Conservation (phyloP, 2,329 filamentous ascomycete genomes). For the Arthrobotrys sphaeroides region DNA sequence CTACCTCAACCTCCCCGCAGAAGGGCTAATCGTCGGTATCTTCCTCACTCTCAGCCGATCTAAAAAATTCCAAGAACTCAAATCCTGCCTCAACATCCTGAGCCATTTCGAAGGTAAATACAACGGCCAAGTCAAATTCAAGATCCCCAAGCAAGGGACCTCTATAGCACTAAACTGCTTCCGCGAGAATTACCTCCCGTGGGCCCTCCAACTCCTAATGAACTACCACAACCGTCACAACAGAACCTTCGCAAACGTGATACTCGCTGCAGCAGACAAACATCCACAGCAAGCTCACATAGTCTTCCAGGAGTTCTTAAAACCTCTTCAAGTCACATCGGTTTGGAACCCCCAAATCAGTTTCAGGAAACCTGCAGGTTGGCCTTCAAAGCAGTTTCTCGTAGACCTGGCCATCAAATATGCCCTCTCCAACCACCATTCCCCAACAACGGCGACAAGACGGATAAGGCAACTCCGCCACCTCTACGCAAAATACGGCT, state of each 20-base stretch:
- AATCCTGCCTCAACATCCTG: slow-evolving; percentile 32
- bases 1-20: slow-evolving; percentile 25
- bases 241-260: not conserved
- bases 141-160: slow-evolving; percentile 3
- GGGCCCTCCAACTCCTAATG: slow-evolving; percentile 27
- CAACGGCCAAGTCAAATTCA: slow-evolving; percentile 24
- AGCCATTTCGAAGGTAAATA: slow-evolving; percentile 14
- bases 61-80: not conserved
- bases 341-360: slow-evolving; percentile 5
- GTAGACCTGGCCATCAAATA: slow-evolving; percentile 15
- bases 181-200: not conserved
- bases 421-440: slow-evolving; percentile 32
- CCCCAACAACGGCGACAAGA: slow-evolving; percentile 17
- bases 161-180: not conserved
- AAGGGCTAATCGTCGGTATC: slow-evolving; percentile 10
- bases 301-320: slow-evolving; percentile 1
- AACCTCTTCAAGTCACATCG: not conserved
- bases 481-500: not conserved
- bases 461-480: slow-evolving; percentile 13
- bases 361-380: not conserved
- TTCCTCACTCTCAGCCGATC: slow-evolving; percentile 1
- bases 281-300: slow-evolving; percentile 24
- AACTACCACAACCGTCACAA: slow-evolving; percentile 13
- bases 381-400: slow-evolving; percentile 15
- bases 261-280: slow-evolving; percentile 7